phyloP scores from a whole-genome alignment of 805 yeast genomes.

The Ascoidea rubescens region DNA sequence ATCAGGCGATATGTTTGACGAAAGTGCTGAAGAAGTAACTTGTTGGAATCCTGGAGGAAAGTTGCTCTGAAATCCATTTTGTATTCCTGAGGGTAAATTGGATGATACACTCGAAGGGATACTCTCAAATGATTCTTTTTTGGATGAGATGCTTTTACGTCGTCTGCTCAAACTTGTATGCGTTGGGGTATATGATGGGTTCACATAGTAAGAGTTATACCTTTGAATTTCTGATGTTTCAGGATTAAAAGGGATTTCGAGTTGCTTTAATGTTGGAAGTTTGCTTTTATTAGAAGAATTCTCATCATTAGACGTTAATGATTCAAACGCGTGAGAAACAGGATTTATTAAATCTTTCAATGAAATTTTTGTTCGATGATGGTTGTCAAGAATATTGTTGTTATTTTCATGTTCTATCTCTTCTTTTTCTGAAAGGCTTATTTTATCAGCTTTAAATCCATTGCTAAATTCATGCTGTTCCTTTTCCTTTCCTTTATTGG shows the following conservation, averaged over 20 bases:
- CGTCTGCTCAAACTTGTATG: too few species aligned
- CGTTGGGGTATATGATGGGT: too few species aligned
- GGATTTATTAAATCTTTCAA: background rate
- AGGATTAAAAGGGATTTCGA: conserved; percentile 3
- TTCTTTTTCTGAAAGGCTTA: background rate
- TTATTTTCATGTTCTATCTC: background rate
- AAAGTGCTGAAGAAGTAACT: too few species aligned
- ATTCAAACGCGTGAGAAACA: background rate
- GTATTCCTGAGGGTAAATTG: too few species aligned
- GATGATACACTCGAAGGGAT: too few species aligned
- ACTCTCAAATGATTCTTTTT: too few species aligned
- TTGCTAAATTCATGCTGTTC: background rate
- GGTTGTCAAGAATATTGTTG: background rate
- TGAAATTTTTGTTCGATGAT: background rate
- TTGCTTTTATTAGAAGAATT: background rate
- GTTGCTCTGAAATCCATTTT: too few species aligned
- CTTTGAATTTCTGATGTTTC: too few species aligned
- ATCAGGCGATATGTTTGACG: too few species aligned
- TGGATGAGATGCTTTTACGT: too few species aligned
- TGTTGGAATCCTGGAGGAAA: too few species aligned
- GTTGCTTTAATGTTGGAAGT: background rate
- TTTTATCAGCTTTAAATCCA: background rate
- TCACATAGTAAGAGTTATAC: too few species aligned
- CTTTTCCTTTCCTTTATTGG: background rate
- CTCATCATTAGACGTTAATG: background rate